These are phyloP conservation scores for Aspergillus phoenicis DNA, from an alignment of 2,329 filamentous ascomycete genomes.

Conservation along the genomic window DNA sequence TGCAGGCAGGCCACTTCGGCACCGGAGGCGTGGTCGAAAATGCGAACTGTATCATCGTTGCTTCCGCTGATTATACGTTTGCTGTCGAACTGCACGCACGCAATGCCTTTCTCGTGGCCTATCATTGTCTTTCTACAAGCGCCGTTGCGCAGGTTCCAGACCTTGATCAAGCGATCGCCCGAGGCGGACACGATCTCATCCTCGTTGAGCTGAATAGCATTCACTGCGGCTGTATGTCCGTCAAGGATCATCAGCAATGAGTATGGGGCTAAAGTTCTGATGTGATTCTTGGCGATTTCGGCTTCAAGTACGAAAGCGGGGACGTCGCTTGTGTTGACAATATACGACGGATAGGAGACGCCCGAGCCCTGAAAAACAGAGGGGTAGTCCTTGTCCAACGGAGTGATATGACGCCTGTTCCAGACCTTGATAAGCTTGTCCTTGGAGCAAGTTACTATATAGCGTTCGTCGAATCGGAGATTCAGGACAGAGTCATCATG, in stretches of 20 bases:
- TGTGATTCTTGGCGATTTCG: slow-evolving; percentile 44
- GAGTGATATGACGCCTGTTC: slow-evolving; percentile 71
- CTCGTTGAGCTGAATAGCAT: slow-evolving; percentile 87
- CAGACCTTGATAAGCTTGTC: slow-evolving; percentile 97
- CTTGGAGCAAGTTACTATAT: slow-evolving; percentile 94
- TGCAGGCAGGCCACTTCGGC: slow-evolving; percentile 86
- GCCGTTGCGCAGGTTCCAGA: slow-evolving; percentile 88
- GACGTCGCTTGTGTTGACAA: slow-evolving; percentile 52
- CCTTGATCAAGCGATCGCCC: slow-evolving; percentile 88
- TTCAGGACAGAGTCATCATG: slow-evolving; percentile 92
- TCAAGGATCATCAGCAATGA: slow-evolving; percentile 76
- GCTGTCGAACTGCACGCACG: slow-evolving; percentile 95
- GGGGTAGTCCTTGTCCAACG: slow-evolving; percentile 50
- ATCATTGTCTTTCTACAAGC: slow-evolving; percentile 74
- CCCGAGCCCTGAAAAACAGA: slow-evolving; percentile 44
- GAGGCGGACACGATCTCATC: slow-evolving; percentile 91
- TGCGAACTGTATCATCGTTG: slow-evolving; percentile 92
- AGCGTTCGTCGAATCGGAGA: slow-evolving; percentile 85
- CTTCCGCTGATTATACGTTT: slow-evolving; percentile 92
- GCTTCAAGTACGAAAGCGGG: slow-evolving; percentile 48
- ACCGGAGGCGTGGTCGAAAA: slow-evolving; percentile 84
- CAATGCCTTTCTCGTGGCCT: slow-evolving; percentile 92
- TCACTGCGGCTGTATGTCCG: slow-evolving; percentile 89
- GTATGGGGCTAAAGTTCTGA: slow-evolving; percentile 62
- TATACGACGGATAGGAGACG: slow-evolving; percentile 56